A percentile compares a stretch with the other conserved stretches of the same genome.
Conservation (phyloP, 2,329 filamentous ascomycete genomes). For the Nemania bipapillata region DNA sequence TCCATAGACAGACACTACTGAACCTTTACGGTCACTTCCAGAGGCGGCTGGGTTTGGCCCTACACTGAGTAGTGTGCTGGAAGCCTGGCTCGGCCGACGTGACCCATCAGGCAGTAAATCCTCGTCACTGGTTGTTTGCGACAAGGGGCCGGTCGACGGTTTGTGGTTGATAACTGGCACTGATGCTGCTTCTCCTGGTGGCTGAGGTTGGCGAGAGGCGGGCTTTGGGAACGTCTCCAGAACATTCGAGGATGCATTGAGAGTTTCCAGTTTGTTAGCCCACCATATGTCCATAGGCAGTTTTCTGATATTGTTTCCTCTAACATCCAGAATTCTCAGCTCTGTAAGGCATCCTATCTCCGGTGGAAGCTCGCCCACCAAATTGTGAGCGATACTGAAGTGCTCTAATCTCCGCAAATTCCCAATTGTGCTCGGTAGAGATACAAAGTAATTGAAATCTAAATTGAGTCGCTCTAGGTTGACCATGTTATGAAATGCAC, state of each 20-base stretch:
- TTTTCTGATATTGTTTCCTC: constrained; percentile 91
- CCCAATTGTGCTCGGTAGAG: constrained; percentile 85
- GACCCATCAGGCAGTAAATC: constrained; percentile 70
- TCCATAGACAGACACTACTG: constrained; percentile 81
- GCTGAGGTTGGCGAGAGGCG: constrained; percentile 73
- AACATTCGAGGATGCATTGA: constrained; percentile 96
- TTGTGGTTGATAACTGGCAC: constrained; percentile 54
- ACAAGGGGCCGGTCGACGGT: constrained; percentile 61
- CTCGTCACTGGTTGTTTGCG: constrained; percentile 77
- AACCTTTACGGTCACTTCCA: constrained; percentile 77
- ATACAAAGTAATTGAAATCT: constrained; percentile 96
- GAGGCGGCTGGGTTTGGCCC: constrained; percentile 74
- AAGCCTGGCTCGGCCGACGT: constrained; percentile 85
- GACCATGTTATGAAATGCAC: constrained; percentile 85
- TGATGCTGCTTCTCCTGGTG: constrained; percentile 62
- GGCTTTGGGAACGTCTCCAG: constrained; percentile 91
- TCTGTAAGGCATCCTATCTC: constrained; percentile 90
- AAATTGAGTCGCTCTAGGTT: constrained; percentile 88
- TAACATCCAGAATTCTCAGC: constrained; percentile 84
- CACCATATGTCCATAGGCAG: constrained; percentile 96
- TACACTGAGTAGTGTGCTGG: constrained; percentile 78
- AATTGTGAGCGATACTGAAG: constrained; percentile 93
- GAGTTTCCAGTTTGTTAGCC: constrained; percentile 85
- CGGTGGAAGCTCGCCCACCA: constrained; percentile 81
- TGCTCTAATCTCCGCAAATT: constrained; percentile 85